A percentile compares a stretch with the other conserved stretches of the same genome.
These are phyloP conservation scores for Penicillium simplicissimum DNA, from an alignment of 495 filamentous ascomycete genomes.

Conservation along the genomic window DNA sequence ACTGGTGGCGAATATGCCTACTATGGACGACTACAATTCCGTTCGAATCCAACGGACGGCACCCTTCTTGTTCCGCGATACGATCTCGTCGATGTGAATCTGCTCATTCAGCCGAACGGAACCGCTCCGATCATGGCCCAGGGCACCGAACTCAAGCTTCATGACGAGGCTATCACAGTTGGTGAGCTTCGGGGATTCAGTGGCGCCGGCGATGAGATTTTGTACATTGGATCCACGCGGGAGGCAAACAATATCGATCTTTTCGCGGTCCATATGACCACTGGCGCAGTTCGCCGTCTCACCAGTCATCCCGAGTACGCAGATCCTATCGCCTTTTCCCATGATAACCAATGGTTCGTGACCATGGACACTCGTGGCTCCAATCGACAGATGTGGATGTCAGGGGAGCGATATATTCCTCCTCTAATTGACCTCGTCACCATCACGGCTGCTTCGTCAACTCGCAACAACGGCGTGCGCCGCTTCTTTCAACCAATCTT, in stretches of 20 bases:
- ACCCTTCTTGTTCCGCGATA: not conserved
- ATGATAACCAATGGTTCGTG: not conserved
- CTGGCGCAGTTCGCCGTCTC: not conserved
- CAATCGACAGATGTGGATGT: not conserved
- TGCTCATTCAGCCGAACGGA: not conserved
- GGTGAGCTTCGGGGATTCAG: not conserved
- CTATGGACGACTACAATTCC: not conserved
- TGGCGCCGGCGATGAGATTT: not conserved
- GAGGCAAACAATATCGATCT: not conserved
- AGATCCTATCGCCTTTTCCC: not conserved
- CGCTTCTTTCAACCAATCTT: not conserved
- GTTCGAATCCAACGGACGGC: not conserved
- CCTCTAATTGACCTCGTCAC: not conserved
- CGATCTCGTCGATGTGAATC: not conserved
- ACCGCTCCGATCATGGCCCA: not conserved
- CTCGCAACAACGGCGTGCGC: not conserved
- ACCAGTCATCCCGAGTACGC: not conserved
- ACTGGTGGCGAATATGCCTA: not conserved
- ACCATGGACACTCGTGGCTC: not conserved
- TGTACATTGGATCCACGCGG: not conserved
- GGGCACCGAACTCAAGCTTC: not conserved
- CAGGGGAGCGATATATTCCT: not conserved
- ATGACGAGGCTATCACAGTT: not conserved
- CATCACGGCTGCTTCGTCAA: not conserved
- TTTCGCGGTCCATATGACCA: not conserved